Evolutionary conservation across 116 monocot genomes (phyloP).

Genomic region (Papilionanthe hybrid): DNA sequence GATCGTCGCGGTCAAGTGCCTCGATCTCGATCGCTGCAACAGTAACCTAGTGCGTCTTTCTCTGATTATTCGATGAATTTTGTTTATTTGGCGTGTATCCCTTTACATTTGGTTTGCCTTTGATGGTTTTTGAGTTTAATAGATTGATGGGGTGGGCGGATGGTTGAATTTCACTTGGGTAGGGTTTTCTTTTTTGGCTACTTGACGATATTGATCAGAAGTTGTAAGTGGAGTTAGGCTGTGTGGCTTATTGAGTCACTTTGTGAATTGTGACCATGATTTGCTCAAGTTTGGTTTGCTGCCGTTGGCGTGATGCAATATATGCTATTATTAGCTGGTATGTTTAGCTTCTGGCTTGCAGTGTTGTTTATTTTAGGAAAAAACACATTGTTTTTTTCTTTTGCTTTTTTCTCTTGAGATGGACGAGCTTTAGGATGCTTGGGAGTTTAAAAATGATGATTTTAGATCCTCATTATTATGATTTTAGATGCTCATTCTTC

Average conservation of each 20-base stretch:
- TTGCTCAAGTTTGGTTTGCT: neutral
- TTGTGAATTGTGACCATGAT: neutral
- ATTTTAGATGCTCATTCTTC: neutral
- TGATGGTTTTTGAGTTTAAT: neutral
- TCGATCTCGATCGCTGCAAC: constrained; percentile 98
- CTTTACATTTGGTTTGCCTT: neutral
- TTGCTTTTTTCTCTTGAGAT: neutral
- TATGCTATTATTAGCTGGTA: neutral
- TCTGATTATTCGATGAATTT: neutral
- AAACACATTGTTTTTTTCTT: neutral
- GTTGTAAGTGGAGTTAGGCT: neutral
- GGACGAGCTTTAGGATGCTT: neutral
- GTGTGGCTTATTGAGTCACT: neutral
- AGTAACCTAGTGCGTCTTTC: constrained; percentile 74
- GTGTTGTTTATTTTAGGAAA: neutral
- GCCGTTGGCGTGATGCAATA: neutral
- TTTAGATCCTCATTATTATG: neutral
- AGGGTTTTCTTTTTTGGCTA: neutral
- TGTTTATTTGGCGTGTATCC: neutral
- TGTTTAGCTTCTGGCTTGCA: neutral
- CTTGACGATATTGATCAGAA: neutral
- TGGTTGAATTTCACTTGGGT: neutral
- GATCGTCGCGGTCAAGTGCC: constrained; percentile 87
- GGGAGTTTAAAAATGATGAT: neutral
- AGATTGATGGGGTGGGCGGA: neutral